Base-by-base conservation (phyloP, 2,329 filamentous ascomycete species). In the Coniochaeta hoffmannii region DNA sequence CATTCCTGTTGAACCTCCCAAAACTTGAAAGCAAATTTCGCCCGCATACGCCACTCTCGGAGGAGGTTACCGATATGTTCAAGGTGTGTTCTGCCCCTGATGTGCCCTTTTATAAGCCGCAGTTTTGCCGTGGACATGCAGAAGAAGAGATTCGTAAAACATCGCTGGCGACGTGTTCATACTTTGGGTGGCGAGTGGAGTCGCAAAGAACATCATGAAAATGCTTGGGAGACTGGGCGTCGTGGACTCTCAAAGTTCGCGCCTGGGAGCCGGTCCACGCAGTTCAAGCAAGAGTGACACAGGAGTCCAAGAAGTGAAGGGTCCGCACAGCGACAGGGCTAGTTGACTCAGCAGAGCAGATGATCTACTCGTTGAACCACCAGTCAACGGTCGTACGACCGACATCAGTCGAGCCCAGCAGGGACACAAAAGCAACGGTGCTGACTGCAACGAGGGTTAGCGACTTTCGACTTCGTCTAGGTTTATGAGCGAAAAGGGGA, bases 401-500 rank as follows among this genome's bases (percentile, higher is more conserved):
- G 32, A 68, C 64, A 22, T 61, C 70, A n/a, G 78, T 68, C 26
- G 69, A 65, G 55, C 71, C 76, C 52, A 73, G 78, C 54, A 88
- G 73, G 19, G 76, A 71, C n/a, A 64, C 60, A 70, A 85, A 87
- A 58, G 79, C 71, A 62, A 77, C 75, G 58, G 75, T 70, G 60
- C 50, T 53, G 24, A 53, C 50, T 50, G 41, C 15, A 46, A 26
- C 19, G 3, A 34, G 28, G 6, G 19, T 50, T 34, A 50, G 49
- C 12, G n/a, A 50, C 11, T 11, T 11, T 41, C 36, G 7, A 46
- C 12, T 5, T 26, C 15, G 41, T 11, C 6, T 4, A 28, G 11
- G n/a, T 8, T 34, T 15, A 50, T 19, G 31, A 19, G 28, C 11
- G 28, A n/a, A n/a, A n/a, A n/a, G n/a, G 44, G 15, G 10, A 22